These are phyloP conservation scores for Entomortierella lignicola DNA, from an alignment of 192 early-diverging fungal genomes.

Conservation along the genomic window DNA sequence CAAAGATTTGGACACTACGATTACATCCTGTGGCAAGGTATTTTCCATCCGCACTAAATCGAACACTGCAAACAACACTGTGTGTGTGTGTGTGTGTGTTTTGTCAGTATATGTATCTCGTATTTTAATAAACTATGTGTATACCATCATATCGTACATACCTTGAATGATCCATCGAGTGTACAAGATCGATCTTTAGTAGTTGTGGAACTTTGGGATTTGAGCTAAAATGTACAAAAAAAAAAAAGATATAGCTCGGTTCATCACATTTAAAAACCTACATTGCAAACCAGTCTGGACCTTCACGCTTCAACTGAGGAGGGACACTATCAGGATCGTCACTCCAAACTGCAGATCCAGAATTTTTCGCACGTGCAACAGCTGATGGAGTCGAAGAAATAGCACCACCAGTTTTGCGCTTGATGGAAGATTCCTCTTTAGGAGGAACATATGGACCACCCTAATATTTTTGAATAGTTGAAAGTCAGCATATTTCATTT, in stretches of 20 bases:
- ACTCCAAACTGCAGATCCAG: slow-evolving; percentile 36
- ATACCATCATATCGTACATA: slow-evolving; percentile 3
- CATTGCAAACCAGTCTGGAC: slow-evolving; percentile 91
- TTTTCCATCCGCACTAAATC: slow-evolving; percentile 93
- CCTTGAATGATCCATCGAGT: slow-evolving; percentile 65
- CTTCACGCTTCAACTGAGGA: slow-evolving; percentile 80
- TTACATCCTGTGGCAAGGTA: slow-evolving; percentile 96
- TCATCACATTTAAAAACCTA: slow-evolving; percentile 21
- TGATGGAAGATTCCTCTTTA: slow-evolving; percentile 35
- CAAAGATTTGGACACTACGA: slow-evolving; percentile 89
- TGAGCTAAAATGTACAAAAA: slow-evolving; percentile 50
- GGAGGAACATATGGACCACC: slow-evolving; percentile 16
- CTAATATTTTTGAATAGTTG: neutral
- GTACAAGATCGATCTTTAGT: slow-evolving; percentile 73
- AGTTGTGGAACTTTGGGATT: slow-evolving; percentile 73
- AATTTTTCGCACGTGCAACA: slow-evolving; percentile 11
- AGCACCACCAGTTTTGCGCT: slow-evolving; percentile 38
- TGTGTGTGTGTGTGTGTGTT: slow-evolving; percentile 54
- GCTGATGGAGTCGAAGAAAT: slow-evolving; percentile 25
- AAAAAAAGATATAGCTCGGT: neutral
- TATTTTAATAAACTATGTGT: neutral
- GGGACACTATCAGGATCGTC: slow-evolving; percentile 81
- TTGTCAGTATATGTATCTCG: slow-evolving; percentile 38
- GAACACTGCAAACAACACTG: slow-evolving; percentile 98
- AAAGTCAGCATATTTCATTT: neutral